phyloP scores from a whole-genome alignment of 257 asterid species.

The Nicotiana noctiflora region DNA sequence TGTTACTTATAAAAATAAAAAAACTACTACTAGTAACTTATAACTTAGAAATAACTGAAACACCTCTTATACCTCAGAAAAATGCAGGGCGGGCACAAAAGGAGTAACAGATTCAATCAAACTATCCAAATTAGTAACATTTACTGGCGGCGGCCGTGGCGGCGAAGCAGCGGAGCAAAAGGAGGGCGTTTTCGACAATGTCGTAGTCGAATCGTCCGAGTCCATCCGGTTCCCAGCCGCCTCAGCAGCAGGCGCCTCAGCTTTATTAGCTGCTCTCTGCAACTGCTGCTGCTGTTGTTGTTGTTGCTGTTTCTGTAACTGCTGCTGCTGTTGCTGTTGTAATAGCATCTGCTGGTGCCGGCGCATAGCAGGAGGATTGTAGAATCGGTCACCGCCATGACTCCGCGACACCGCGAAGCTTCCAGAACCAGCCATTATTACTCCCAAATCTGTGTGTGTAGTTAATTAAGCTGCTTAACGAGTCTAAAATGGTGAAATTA shows the following conservation, averaged over 20 bases:
- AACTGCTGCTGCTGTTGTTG: conserved; percentile 27
- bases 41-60: background rate
- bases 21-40: background rate
- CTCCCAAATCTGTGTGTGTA: background rate
- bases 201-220: conserved; percentile 25
- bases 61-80: conserved; percentile 43
- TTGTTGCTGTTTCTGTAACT: conserved; percentile 25
- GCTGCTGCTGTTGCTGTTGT: conserved; percentile 27
- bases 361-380: conserved; percentile 49
- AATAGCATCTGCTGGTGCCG: conserved; percentile 42
- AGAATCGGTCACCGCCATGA: conserved; percentile 49
- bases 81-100: conserved; percentile 31
- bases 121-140: conserved; percentile 61
- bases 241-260: conserved; percentile 23
- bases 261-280: conserved; percentile 24
- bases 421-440: conserved; percentile 58
- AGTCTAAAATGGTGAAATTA: background rate
- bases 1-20: background rate
- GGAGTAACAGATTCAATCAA: conserved; percentile 64
- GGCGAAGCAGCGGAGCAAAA: conserved; percentile 24
- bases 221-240: conserved; percentile 19
- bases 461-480: background rate
- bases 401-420: conserved; percentile 50
- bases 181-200: conserved; percentile 40
- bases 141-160: conserved; percentile 16